phyloP scores from a whole-genome alignment of 2,329 filamentous ascomycete genomes.

The Hypomyces rosellus region DNA sequence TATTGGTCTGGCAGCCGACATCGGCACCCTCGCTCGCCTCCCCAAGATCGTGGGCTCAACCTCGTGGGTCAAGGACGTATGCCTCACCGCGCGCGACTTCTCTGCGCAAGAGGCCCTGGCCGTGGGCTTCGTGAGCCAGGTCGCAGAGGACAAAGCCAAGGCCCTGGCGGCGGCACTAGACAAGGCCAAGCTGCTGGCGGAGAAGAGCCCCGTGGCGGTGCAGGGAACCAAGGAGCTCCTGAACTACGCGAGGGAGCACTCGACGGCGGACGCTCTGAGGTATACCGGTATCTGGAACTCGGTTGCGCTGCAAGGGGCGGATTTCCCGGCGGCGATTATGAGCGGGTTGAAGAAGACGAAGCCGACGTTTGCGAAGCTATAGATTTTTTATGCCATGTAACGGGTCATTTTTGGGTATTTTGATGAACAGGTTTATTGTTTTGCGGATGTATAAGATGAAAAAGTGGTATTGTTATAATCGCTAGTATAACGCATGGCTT shows the following conservation, averaged over 20 bases:
- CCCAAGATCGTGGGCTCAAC: constrained; percentile 65
- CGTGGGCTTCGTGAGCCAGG: constrained; percentile 64
- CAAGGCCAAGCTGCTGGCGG: constrained; percentile 59
- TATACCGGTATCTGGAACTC: constrained; percentile 89
- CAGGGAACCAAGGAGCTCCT: constrained; percentile 82
- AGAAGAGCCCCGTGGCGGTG: constrained; percentile 82
- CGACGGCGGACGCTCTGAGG: constrained; percentile 68
- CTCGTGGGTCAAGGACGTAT: constrained; percentile 76
- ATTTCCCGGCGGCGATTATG: constrained; percentile 67
- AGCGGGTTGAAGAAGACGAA: constrained; percentile 73
- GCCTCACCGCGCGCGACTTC: constrained; percentile 65
- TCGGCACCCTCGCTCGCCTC: constrained; percentile 67
- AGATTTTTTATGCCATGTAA: constrained; percentile 10
- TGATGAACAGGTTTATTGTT: not conserved
- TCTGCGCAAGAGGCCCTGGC: constrained; percentile 59
- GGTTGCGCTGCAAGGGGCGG: constrained; percentile 71
- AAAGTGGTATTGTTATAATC: too few species aligned
- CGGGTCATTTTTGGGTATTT: not conserved
- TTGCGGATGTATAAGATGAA: constrained; percentile 10
- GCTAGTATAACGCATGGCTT: too few species aligned
- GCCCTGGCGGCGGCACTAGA: constrained; percentile 57
- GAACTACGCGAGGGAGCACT: constrained; percentile 74
- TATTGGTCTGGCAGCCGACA: constrained; percentile 73
- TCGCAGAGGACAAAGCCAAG: constrained; percentile 56
- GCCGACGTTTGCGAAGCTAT: constrained; percentile 82